Conservation (phyloP, 139 green algal species). For the Pleodorina starrii region DNA sequence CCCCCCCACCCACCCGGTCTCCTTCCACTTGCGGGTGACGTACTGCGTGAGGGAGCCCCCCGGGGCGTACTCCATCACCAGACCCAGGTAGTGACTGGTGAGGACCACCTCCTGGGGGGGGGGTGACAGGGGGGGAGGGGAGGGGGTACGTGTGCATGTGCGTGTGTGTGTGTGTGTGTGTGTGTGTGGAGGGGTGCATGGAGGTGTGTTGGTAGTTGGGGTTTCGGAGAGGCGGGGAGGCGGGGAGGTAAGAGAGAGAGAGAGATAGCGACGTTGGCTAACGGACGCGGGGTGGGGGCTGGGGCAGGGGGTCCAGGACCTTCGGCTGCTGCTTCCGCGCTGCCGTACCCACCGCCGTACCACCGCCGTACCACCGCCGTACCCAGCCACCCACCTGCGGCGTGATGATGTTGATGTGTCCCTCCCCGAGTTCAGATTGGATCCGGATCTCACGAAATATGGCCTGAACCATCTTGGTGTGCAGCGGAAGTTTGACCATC, state of each 20-base stretch:
- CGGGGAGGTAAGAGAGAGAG: too few relatives aligned
- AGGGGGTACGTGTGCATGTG: background rate
- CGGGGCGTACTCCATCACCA: conserved; percentile 85
- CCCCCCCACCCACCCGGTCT: conserved; percentile 9
- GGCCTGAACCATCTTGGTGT: conserved; percentile 59
- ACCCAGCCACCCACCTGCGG: conserved; percentile 46
- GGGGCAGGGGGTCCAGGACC: too few relatives aligned
- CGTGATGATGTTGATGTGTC: conserved; percentile 81
- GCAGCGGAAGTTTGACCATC: conserved; percentile 71
- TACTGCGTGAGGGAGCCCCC: conserved; percentile 84
- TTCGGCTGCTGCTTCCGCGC: too few relatives aligned
- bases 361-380: too few relatives aligned
- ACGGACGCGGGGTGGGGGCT: too few relatives aligned
- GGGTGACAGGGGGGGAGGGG: background rate
- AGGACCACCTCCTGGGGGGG: conserved; percentile 74
- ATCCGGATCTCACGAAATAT: conserved; percentile 75
- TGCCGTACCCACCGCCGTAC: too few relatives aligned
- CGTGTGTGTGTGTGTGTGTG: background rate
- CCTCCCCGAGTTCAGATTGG: conserved; percentile 75
- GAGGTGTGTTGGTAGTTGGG: too few relatives aligned
- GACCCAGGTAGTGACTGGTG: conserved; percentile 75
- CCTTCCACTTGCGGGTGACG: conserved; percentile 69
- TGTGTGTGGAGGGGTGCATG: background rate
- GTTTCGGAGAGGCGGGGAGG: too few relatives aligned
- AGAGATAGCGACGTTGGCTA: too few relatives aligned